Percentiles rank a stretch among this genome's conserved stretches.
These are phyloP conservation scores for Gossypioides kirkii DNA, from an alignment of 345 rosid genomes.

Conservation along the genomic window DNA sequence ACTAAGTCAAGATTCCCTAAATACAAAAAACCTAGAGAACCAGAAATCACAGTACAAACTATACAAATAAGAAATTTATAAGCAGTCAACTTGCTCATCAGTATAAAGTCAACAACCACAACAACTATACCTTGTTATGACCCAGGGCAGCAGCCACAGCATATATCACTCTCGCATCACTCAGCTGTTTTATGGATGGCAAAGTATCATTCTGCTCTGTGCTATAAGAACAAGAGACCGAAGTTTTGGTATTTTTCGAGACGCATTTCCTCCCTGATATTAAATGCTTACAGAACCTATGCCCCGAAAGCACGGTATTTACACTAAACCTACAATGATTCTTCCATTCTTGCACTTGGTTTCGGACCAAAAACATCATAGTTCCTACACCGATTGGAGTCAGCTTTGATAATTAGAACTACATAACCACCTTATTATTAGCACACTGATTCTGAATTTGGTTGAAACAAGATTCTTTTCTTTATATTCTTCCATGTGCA, in stretches of 20 bases:
- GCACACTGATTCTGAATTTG: not conserved
- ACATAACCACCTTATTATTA: not conserved
- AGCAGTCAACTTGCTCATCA: not conserved
- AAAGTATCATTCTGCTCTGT: conserved; percentile 29
- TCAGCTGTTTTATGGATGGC: conserved; percentile 27
- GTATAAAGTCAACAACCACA: not conserved
- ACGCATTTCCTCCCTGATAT: conserved; percentile 13
- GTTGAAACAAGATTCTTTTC: conserved; percentile 15
- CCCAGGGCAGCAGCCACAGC: conserved; percentile 84
- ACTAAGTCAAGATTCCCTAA: not conserved
- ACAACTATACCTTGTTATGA: conserved; percentile 61
- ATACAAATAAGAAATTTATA: not conserved
- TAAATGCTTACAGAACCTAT: conserved; percentile 12
- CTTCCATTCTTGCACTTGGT: conserved; percentile 19
- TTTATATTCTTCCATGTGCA: not conserved
- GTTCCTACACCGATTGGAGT: conserved; percentile 13
- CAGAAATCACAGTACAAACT: not conserved
- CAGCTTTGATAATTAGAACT: not conserved
- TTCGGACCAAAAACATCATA: conserved; percentile 15
- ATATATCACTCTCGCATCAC: conserved; percentile 58
- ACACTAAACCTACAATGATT: conserved; percentile 13
- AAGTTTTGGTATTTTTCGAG: conserved; percentile 15
- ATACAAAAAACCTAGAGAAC: not conserved
- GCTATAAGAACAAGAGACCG: conserved; percentile 32
- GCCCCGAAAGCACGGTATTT: not conserved